Evolutionary conservation across 2,329 filamentous ascomycete species (phyloP), one percentile per base, ranked within the genome.

Genomic region (Hypoxylon sp.): DNA sequence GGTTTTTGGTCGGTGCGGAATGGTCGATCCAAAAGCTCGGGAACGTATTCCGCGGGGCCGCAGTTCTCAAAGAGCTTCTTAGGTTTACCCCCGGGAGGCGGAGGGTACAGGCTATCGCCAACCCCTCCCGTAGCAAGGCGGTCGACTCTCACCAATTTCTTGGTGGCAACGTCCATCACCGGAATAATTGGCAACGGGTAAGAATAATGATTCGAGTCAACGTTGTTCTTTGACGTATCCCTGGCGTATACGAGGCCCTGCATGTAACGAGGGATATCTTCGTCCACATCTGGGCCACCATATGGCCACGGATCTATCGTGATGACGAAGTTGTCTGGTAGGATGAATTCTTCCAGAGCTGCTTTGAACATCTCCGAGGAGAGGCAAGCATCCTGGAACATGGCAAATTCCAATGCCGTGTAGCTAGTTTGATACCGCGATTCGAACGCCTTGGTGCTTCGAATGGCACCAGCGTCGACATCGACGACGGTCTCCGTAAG

Each of bases 241-340:
- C 79, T 79, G n/a, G 82, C 83, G 71, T 84, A 87, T 46, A 86
- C 81, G 1, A 87, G 79, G 44, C 84, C 85, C 53, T 86, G 83
- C 81, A 87, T 84, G 58, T 81, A 81, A 14, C 83, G 81, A 5
- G 80, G 80, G 2, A 78, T 74, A 22, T 78, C 76, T 52, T 82
- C 81, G 3, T 81, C 79, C 3, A 74, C 75, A 61, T 83, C 81
- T 0, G 78, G 76, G 2, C 81, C 82, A 5, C 84, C 84, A 69
- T 93, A 94, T 39, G 92, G 92, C 92, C 91, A 94, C 0, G 87
- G 68, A 87, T 85, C 83, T 70, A 85, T 83, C 13, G 78, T 79
- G 55, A 84, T 74, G 37, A 74, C 69, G 56, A 84, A 83, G 71
- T 81, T 81, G 29, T 83, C 79, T 3, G 84, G 84, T 11, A 87